phyloP scores from a whole-genome alignment of 805 yeast species.

The Kazachstania psychrophila region DNA sequence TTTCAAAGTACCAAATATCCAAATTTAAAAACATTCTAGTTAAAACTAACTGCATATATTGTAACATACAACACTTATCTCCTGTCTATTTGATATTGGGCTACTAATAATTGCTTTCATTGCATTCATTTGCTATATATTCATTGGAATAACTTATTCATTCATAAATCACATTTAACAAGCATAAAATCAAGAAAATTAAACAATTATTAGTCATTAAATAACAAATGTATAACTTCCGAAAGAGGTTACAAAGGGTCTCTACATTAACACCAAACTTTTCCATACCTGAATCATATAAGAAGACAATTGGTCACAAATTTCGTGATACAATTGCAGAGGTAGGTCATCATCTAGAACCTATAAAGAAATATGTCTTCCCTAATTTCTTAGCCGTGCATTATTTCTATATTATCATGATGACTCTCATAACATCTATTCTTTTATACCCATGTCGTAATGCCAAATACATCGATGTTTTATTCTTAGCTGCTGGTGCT shows the following conservation, averaged over 20 bases:
- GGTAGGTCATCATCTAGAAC: conserved; percentile 26
- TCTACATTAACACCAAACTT: conserved; percentile 22
- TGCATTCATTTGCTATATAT: too few species aligned
- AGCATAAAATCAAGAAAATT: too few species aligned
- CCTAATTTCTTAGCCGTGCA: conserved; percentile 51
- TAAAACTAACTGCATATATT: too few species aligned
- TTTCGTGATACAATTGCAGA: conserved; percentile 32
- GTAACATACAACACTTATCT: too few species aligned
- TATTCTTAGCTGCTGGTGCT: conserved; percentile 69
- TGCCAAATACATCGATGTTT: conserved; percentile 60
- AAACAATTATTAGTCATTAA: too few species aligned
- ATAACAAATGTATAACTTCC: not conserved
- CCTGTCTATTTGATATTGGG: too few species aligned
- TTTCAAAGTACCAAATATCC: too few species aligned
- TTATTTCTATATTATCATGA: conserved; percentile 55
- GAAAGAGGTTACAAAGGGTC: conserved; percentile 19
- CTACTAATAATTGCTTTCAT: too few species aligned
- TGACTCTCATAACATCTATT: conserved; percentile 61
- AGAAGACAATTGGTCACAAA: conserved; percentile 34
- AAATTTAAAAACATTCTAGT: too few species aligned
- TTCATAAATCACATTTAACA: too few species aligned
- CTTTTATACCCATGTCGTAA: conserved; percentile 68
- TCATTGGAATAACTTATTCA: too few species aligned
- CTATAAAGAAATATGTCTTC: conserved; percentile 32
- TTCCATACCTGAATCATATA: conserved; percentile 12